Percentiles rank a stretch among this genome's conserved stretches.
Evolutionary conservation across 2,329 filamentous ascomycete genomes (phyloP).

Genomic region (Xylaria sp.): DNA sequence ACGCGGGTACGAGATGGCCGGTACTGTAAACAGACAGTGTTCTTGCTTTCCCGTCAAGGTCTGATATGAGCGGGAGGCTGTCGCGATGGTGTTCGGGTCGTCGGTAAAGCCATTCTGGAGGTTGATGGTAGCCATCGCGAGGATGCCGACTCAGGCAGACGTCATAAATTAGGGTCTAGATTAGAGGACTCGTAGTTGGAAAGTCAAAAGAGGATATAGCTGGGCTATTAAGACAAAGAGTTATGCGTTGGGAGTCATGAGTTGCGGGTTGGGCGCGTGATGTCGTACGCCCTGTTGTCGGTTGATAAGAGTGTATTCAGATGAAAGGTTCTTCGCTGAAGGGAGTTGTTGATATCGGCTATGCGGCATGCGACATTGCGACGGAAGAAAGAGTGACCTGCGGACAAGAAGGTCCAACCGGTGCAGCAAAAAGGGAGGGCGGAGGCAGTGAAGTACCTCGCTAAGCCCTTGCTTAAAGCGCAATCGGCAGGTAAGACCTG

Average conservation of each 20-base stretch:
- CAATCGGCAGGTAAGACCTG: background rate
- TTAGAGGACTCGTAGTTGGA: background rate
- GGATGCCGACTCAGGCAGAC: constrained; percentile 1
- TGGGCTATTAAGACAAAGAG: background rate
- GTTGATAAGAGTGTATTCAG: background rate
- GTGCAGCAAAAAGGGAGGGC: background rate
- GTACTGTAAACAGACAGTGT: constrained; percentile 65
- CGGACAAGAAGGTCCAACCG: background rate
- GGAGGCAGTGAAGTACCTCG: background rate
- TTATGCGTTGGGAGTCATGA: background rate
- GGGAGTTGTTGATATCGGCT: background rate
- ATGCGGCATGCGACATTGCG: background rate
- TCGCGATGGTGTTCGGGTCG: constrained; percentile 11
- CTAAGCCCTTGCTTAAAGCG: background rate
- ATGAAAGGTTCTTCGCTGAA: background rate
- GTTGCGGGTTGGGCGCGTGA: background rate
- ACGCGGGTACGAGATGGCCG: background rate
- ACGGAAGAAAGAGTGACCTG: background rate
- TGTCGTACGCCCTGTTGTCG: background rate
- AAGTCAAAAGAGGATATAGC: background rate
- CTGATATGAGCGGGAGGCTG: constrained; percentile 37
- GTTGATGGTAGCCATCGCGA: constrained; percentile 24
- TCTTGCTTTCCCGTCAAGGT: constrained; percentile 90
- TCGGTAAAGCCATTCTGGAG: constrained; percentile 24
- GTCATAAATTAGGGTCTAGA: background rate